phyloP scores from a whole-genome alignment of 176 grass and related monocot genomes.

The Phragmites australis region DNA sequence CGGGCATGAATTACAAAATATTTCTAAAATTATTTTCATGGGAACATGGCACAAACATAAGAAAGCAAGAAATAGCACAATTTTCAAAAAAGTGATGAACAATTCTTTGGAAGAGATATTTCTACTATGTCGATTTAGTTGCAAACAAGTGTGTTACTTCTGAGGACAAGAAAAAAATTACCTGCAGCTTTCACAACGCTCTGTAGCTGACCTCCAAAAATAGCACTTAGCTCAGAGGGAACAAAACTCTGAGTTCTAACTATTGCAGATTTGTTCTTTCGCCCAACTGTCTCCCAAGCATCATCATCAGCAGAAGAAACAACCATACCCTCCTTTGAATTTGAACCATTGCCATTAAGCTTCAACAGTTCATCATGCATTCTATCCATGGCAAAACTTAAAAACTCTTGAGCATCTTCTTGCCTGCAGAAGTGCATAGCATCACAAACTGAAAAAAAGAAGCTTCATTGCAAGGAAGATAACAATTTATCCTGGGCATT shows the following conservation, averaged over 20 bases:
- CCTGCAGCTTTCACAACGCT: conserved; percentile 87
- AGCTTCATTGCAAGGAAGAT: neutral
- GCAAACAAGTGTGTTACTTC: neutral
- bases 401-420: conserved; percentile 97
- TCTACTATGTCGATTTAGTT: neutral
- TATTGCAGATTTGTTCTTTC: conserved; percentile 90
- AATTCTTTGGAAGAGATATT: neutral
- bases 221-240: conserved; percentile 84
- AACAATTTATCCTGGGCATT: neutral
- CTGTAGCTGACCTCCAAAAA: conserved; percentile 92
- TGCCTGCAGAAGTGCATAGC: conserved; percentile 62
- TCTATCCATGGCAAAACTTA: conserved; percentile 89
- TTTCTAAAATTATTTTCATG: neutral
- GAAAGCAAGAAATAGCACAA: neutral
- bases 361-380: conserved; percentile 97
- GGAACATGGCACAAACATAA: neutral
- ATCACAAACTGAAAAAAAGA: conserved; percentile 36
- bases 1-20: neutral
- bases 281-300: conserved; percentile 97
- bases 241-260: conserved; percentile 87
- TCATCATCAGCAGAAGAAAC: conserved; percentile 77
- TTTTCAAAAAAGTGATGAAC: neutral
- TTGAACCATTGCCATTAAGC: conserved; percentile 55
- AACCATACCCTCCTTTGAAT: conserved; percentile 68
- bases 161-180: conserved; percentile 39